A percentile compares a stretch with the other conserved stretches of the same genome.
Conservation (phyloP, 768 basidiomycete genomes). For the Trametes sanguinea region DNA sequence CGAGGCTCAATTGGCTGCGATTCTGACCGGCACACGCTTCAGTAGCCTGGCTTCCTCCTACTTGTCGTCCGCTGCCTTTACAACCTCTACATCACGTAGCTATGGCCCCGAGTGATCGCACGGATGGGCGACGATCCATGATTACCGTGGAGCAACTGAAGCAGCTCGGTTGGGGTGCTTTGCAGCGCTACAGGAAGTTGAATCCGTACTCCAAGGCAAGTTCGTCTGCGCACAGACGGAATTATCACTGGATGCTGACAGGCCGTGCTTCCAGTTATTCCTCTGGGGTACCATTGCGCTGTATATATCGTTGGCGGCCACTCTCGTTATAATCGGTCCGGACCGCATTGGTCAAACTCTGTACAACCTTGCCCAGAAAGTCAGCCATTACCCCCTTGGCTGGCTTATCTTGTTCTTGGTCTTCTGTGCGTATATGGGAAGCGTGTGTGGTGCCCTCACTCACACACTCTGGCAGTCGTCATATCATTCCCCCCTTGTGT, state of each 20-base stretch:
- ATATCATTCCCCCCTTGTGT: conserved; percentile 62
- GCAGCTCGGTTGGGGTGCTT: conserved; percentile 36
- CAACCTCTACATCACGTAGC: not conserved
- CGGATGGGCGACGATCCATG: not conserved
- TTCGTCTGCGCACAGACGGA: not conserved
- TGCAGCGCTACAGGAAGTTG: conserved; percentile 51
- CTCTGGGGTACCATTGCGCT: conserved; percentile 61
- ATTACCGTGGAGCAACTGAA: conserved; percentile 30
- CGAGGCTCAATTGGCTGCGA: too few species aligned
- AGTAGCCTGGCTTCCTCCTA: too few species aligned
- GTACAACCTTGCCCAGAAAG: conserved; percentile 66
- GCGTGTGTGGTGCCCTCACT: not conserved
- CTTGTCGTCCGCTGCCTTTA: too few species aligned
- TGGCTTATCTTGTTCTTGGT: conserved; percentile 55
- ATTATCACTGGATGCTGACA: not conserved
- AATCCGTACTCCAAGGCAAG: conserved; percentile 57
- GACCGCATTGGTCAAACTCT: conserved; percentile 66
- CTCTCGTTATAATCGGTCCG: conserved; percentile 59
- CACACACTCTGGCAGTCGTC: conserved; percentile 35
- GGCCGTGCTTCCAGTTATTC: conserved; percentile 43
- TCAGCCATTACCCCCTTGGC: conserved; percentile 61
- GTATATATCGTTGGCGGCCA: conserved; percentile 44
- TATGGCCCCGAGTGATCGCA: not conserved
- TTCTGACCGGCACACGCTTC: not conserved
- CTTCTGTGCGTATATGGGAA: conserved; percentile 47